Base-by-base conservation (phyloP, 805 yeast species). In the Candida namnaoensis region DNA sequence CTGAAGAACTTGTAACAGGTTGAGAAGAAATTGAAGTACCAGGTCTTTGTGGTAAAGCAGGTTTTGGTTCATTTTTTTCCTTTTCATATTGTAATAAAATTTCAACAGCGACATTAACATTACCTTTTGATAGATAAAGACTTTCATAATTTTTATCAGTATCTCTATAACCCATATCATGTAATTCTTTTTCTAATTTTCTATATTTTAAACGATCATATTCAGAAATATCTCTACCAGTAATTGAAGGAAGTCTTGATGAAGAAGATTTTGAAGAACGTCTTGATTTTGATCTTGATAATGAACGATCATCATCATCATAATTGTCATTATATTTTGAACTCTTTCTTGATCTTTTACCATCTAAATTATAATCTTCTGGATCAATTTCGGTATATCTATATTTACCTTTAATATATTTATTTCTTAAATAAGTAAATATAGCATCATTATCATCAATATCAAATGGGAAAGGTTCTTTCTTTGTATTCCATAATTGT, bases 401-500 rank as follows among this genome's bases (percentile, higher is more conserved):
- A 47, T 72, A 86, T 44, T 65, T 70, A 1, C 88, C 88, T n/a
- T 61, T 51, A 23, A 82, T 61, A 58, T 86, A 86, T 56, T 86
- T 86, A 38, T 81, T 78, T 47, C 82, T 68, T 36, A 86, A 61
- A 61, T 64, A 86, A 44, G 69, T 65, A 42, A 74, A 82, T 27
- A 82, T 74, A 1, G 58, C 69, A 45, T 66, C 72, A 51, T 77
- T 82, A 52, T 78, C 88, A 50, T 83, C 91, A 23, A 77, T 88
- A 53, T 82, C 90, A 45, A 60, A 79, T 8, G 93, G 93, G 52
- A 82, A 83, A 0, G 88, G 86, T 25, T 66, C 76, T 39, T 68
- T 65, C 47, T 72, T 72, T 2, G 84, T 74, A 54, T 86, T 87
- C 93, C 95, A 86, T 35, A 72, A 55, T 33, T 64, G 58, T 43